These are phyloP conservation scores for Vigna unguiculata DNA, from an alignment of 306 rosid genomes.

Conservation along the genomic window DNA sequence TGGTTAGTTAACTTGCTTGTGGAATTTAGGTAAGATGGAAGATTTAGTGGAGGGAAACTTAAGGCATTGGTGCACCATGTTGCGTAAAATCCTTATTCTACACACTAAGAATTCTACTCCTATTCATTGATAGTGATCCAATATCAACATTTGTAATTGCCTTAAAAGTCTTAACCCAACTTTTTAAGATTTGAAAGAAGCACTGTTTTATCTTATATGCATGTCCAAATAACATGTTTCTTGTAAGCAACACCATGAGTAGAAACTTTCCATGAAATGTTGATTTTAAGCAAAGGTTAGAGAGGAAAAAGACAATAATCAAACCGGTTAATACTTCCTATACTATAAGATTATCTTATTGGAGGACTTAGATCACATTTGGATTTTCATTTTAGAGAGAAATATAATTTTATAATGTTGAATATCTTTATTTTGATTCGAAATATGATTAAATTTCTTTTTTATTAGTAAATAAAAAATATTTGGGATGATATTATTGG, in stretches of 20 bases:
- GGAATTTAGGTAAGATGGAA: slow-evolving; percentile 21
- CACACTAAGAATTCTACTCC: slow-evolving; percentile 8
- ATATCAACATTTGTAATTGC: slow-evolving; percentile 13
- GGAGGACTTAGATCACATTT: too few relatives aligned
- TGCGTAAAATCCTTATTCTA: slow-evolving; percentile 5
- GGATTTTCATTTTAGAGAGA: neutral
- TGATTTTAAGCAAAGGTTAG: neutral
- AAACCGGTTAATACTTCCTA: too few relatives aligned
- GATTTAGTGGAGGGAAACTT: slow-evolving; percentile 18
- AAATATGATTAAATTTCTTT: too few relatives aligned
- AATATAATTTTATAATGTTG: too few relatives aligned
- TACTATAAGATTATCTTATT: too few relatives aligned
- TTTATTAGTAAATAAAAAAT: too few relatives aligned
- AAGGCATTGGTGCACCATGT: slow-evolving; percentile 40
- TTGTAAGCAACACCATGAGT: slow-evolving; percentile 12
- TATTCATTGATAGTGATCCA: neutral
- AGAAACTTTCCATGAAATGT: neutral
- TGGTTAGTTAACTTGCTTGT: slow-evolving; percentile 35
- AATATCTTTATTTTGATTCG: too few relatives aligned
- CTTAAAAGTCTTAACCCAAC: slow-evolving; percentile 10
- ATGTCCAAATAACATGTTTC: slow-evolving; percentile 4
- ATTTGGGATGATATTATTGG: too few relatives aligned
- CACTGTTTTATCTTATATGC: neutral
- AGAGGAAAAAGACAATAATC: neutral
- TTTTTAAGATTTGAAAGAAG: slow-evolving; percentile 5